Percentiles rank a stretch among this genome's conserved stretches.
These are phyloP conservation scores for Gryganskiella cystojenkinii DNA, from an alignment of 192 early-diverging fungal species.

Conservation along the genomic window DNA sequence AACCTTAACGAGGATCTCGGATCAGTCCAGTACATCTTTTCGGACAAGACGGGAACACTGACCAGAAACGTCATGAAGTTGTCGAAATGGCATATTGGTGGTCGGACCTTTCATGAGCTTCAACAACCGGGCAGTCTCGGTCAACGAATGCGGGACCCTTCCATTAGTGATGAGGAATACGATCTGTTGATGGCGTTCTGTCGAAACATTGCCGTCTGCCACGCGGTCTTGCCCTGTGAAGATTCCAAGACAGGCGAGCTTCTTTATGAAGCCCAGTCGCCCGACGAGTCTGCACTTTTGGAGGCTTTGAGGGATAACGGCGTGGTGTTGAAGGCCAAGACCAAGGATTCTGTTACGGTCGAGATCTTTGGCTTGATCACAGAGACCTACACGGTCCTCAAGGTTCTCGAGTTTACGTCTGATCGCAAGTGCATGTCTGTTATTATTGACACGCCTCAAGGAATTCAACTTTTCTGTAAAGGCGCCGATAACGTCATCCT, in stretches of 20 bases:
- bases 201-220: constrained; percentile 81
- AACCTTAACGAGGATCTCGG: constrained; percentile 93
- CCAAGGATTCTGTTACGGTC: constrained; percentile 60
- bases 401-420: constrained; percentile 96
- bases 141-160: constrained; percentile 45
- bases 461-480: constrained; percentile 91
- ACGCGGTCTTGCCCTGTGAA: constrained; percentile 93
- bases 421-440: constrained; percentile 96
- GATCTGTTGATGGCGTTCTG: constrained; percentile 64
- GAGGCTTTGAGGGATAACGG: constrained; percentile 61
- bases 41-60: constrained; percentile 80
- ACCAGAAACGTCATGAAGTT: constrained; percentile 79
- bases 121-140: constrained; percentile 51
- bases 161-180: constrained; percentile 53
- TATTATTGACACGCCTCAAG: constrained; percentile 84
- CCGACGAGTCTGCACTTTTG: constrained; percentile 91
- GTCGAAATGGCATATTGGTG: constrained; percentile 81
- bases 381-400: constrained; percentile 84
- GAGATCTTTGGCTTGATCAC: constrained; percentile 68
- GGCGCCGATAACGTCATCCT: constrained; percentile 97
- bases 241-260: constrained; percentile 72
- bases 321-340: constrained; percentile 62
- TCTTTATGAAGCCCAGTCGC: constrained; percentile 93
- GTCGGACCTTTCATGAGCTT: constrained; percentile 68
- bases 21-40: constrained; percentile 93